Base-by-base conservation (phyloP, 331 rosid genomes). In the Acacia concinna region DNA sequence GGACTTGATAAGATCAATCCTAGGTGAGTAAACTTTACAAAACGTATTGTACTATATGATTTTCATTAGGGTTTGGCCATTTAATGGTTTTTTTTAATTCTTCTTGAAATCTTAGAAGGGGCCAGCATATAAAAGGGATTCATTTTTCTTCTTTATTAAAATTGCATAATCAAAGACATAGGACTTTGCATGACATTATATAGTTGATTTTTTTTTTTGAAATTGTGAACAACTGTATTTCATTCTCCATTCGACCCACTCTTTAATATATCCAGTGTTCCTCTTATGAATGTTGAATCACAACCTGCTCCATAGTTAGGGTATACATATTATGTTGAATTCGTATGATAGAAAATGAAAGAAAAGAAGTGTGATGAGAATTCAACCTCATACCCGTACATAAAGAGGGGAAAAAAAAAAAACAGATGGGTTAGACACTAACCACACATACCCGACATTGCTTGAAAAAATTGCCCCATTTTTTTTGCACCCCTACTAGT, bases 1-100 rank as follows among this genome's bases (percentile, higher is more conserved):
- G 99, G 99, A 84, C 98, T 93, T 64, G 99, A 95, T 81, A 91
- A 93, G 80, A 82, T 95, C 64, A 95, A 95, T 83, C 97, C 95
- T 52, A 91, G 99, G 98, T 92, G 76, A 64, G 86, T 79, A n/a
- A 21, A 68, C 44, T 72, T 84, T 71, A 78, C 74, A 62, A 37
- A 57, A 79, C 81, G 78, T 32, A 18, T 69, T 54, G 54, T 62
- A 23, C 23, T 59, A 40, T 51, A 23, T 59, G 71, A 37, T 49
- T 68, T 23, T 44, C 65, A 71, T 18, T 65, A 65, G 37, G 14
- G 4, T 62, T 62, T 15, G 38, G 21, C 68, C 68, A 17, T 60
- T 28, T 28, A 27, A 28, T 28, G 18, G 35, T 5, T 60, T 60
- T 4, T 59, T 60, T 60, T 4, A 0, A 13, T 28, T 28, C 34